Conservation (phyloP, 345 rosid species). For the Ceriops tagal region DNA sequence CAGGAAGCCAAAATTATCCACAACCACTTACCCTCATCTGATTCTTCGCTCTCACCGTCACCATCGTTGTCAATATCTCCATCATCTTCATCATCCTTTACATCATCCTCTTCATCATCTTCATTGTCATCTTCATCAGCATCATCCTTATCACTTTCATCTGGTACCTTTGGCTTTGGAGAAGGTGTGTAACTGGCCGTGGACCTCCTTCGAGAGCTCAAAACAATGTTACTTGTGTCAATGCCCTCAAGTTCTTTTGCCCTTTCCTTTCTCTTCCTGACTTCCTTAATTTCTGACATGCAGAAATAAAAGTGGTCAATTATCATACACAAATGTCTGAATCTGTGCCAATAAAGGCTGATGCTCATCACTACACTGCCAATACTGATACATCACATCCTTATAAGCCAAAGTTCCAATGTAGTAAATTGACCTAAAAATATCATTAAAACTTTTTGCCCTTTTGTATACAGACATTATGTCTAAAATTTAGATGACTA, state of each 20-base stretch:
- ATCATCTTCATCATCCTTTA: constrained; percentile 34
- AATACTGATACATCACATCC: not conserved
- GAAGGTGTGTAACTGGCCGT: constrained; percentile 58
- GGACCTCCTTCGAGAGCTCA: constrained; percentile 75
- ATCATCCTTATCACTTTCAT: constrained; percentile 49
- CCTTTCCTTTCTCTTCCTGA: constrained; percentile 61
- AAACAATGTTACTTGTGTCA: constrained; percentile 75
- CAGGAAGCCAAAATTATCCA: not conserved
- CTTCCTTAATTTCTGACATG: constrained; percentile 76
- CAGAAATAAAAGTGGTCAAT: constrained; percentile 2
- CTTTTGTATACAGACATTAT: not conserved
- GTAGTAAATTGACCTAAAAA: not conserved
- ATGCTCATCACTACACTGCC: not conserved
- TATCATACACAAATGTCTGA: not conserved
- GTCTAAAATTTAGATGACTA: not conserved
- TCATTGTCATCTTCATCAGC: constrained; percentile 39
- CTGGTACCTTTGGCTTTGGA: constrained; percentile 63
- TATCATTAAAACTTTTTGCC: not conserved
- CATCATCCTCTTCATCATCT: constrained; percentile 25
- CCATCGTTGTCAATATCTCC: constrained; percentile 13
- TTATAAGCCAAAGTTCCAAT: not conserved
- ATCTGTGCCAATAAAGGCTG: not conserved
- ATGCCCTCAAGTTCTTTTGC: constrained; percentile 85
- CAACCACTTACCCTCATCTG: constrained; percentile 39
- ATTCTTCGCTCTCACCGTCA: constrained; percentile 36